A percentile compares a stretch with the other conserved stretches of the same genome.
These are phyloP conservation scores for Melaleuca alternifolia DNA, from an alignment of 345 rosid species.

Conservation along the genomic window DNA sequence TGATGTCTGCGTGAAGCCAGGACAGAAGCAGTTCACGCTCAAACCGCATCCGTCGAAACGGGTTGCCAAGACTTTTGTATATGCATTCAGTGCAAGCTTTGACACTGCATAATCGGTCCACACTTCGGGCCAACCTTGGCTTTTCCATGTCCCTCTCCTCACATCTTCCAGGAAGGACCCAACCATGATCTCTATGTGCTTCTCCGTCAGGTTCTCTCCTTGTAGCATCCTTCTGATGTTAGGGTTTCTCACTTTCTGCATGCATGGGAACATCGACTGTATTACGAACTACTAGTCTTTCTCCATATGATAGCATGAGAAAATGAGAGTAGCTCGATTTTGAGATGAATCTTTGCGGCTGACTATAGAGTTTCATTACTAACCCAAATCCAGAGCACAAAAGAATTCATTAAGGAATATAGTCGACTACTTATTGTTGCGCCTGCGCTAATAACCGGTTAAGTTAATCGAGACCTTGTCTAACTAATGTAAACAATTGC, in stretches of 20 bases:
- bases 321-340: background rate
- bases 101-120: constrained; percentile 91
- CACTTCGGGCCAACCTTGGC: constrained; percentile 63
- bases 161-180: constrained; percentile 37
- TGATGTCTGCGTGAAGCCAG: constrained; percentile 76
- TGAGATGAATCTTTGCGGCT: too few relatives aligned
- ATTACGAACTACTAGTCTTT: background rate
- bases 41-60: constrained; percentile 16
- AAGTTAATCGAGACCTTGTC: background rate
- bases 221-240: constrained; percentile 24
- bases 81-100: constrained; percentile 74
- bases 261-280: background rate
- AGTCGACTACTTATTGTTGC: background rate
- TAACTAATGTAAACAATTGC: background rate
- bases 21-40: constrained; percentile 67
- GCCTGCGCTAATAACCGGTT: background rate
- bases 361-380: too few relatives aligned
- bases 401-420: background rate
- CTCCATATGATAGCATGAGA: background rate
- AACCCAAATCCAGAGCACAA: background rate
- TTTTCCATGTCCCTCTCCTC: constrained; percentile 51
- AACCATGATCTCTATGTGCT: constrained; percentile 38
- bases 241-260: constrained; percentile 69
- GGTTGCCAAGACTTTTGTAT: constrained; percentile 51
- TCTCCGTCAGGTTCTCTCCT: constrained; percentile 24